Percentiles rank a stretch among this genome's conserved stretches.
Conservation (phyloP, 2,329 filamentous ascomycete species). For the Dothiorella sarmentorum region DNA sequence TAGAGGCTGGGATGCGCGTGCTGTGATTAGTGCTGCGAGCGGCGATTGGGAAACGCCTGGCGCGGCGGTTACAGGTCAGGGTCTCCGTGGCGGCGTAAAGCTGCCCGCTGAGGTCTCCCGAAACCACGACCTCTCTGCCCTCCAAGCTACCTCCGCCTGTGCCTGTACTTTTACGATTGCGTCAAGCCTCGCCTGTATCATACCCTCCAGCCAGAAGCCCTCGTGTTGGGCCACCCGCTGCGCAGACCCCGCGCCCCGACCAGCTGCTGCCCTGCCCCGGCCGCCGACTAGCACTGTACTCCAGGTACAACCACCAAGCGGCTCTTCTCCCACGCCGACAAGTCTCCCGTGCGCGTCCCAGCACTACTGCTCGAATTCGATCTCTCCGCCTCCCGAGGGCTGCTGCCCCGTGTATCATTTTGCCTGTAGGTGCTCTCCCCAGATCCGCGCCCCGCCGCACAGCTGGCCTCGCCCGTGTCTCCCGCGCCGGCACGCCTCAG, state of each 20-base stretch:
- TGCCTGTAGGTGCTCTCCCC: slow-evolving; percentile 10
- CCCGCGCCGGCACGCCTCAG: not conserved
- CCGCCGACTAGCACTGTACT: slow-evolving; percentile 15
- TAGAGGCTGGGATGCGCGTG: not conserved
- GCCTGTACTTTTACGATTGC: slow-evolving; percentile 13
- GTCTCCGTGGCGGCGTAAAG: slow-evolving; percentile 1
- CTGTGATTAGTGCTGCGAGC: not conserved
- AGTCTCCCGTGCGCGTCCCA: slow-evolving; percentile 10
- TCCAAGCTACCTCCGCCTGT: not conserved
- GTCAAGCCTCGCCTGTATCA: not conserved
- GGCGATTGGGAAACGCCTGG: not conserved
- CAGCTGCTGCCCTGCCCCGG: slow-evolving; percentile 11
- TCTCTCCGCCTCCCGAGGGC: slow-evolving; percentile 1
- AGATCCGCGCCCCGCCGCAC: not conserved
- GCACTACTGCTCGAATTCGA: not conserved
- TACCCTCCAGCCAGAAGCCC: not conserved
- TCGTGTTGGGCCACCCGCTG: slow-evolving; percentile 3
- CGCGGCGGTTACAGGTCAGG: not conserved
- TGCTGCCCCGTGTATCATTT: slow-evolving; percentile 8
- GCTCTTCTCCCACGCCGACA: slow-evolving; percentile 9
- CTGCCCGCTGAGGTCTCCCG: slow-evolving; percentile 10
- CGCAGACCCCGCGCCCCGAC: slow-evolving; percentile 11
- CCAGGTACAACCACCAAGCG: slow-evolving; percentile 18
- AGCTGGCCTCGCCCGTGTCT: not conserved
- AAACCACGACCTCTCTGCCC: slow-evolving; percentile 10